Evolutionary conservation across 2,329 filamentous ascomycete genomes (phyloP), one percentile per base, ranked within the genome.

Genomic region (Cryphonectria nitschkei): DNA sequence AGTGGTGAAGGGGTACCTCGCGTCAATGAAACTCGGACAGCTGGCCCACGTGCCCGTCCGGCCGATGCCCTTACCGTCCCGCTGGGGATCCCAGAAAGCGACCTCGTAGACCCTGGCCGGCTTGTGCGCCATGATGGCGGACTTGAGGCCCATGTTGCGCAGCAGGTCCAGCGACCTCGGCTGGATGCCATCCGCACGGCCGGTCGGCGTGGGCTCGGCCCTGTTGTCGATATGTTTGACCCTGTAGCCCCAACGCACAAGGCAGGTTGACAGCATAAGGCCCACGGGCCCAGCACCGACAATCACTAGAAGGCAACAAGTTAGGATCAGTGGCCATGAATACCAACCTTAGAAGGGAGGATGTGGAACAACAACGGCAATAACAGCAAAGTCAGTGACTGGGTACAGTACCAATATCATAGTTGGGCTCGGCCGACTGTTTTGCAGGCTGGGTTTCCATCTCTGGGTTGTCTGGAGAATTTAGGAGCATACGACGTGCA

Each of bases 161-260:
- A 97, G 85, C 22, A 97, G 87, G 76, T 97, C 94, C 34, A 97
- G 85, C 0, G 94, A 97, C 54, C 95, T 90, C 52, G 94, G 94
- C 82, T 97, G 94, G 70, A 98, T 97, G 73, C 94, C 94, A 81
- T 97, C 94, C 69, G 94, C 95, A 74, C 94, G 92, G 68, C 94
- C 94, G 29, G 94, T 97, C 2, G 89, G 78, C 16, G 94, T 97
- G 22, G 94, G 94, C 77, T 95, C 92, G 2, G 93, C 86, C 71
- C 94, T 88, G 82, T 97, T 97, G 82, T 97, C 95, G 78, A 97
- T 94, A 82, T 97, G 94, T 85, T 95, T 97, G 81, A 98, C 93
- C 80, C 90, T 94, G 85, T 97, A 98, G 29, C 95, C 95, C 93
- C 94, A 97, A 83, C 94, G 87, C 72, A 93, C 93, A 73, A 98